These are phyloP conservation scores for Backusella parvicylindrica DNA, from an alignment of 192 early-diverging fungal species.

Conservation along the genomic window DNA sequence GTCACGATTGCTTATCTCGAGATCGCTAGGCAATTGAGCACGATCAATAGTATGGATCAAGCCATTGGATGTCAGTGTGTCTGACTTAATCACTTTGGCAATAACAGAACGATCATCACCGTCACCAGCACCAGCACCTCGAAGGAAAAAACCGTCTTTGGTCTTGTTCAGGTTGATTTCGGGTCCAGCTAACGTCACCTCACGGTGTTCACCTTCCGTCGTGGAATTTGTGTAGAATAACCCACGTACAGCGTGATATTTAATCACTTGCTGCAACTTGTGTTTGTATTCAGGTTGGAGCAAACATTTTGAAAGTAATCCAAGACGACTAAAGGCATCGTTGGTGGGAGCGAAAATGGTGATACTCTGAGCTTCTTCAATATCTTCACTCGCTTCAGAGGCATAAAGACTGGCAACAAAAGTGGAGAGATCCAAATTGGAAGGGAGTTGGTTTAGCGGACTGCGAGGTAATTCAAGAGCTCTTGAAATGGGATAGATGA, in stretches of 20 bases:
- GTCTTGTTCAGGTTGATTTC: slow-evolving; percentile 43
- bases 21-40: slow-evolving; percentile 39
- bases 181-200: slow-evolving; percentile 38
- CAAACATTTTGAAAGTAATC: slow-evolving; percentile 52
- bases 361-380: slow-evolving; percentile 47
- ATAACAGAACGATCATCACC: slow-evolving; percentile 20
- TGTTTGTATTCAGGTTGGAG: slow-evolving; percentile 20
- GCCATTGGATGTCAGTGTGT: slow-evolving; percentile 43
- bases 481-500: slow-evolving; percentile 59
- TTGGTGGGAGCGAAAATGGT: slow-evolving; percentile 68
- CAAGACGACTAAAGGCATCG: slow-evolving; percentile 54
- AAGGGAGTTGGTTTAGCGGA: slow-evolving; percentile 43
- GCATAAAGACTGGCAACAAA: slow-evolving; percentile 52
- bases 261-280: slow-evolving; percentile 47
- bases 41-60: slow-evolving; percentile 46
- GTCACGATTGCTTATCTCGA: slow-evolving; percentile 41
- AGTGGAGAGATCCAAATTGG: slow-evolving; percentile 47
- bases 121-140: slow-evolving; percentile 18
- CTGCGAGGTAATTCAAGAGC: slow-evolving; percentile 49
- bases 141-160: slow-evolving; percentile 8
- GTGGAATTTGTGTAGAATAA: slow-evolving; percentile 40
- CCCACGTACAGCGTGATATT: slow-evolving; percentile 47
- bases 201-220: slow-evolving; percentile 23
- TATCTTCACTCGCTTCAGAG: slow-evolving; percentile 40
- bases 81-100: slow-evolving; percentile 22